A percentile compares a stretch with the other conserved stretches of the same genome.
These are phyloP conservation scores for Inonotus obliquus DNA, from an alignment of 1,284 basidiomycete genomes.

Conservation along the genomic window DNA sequence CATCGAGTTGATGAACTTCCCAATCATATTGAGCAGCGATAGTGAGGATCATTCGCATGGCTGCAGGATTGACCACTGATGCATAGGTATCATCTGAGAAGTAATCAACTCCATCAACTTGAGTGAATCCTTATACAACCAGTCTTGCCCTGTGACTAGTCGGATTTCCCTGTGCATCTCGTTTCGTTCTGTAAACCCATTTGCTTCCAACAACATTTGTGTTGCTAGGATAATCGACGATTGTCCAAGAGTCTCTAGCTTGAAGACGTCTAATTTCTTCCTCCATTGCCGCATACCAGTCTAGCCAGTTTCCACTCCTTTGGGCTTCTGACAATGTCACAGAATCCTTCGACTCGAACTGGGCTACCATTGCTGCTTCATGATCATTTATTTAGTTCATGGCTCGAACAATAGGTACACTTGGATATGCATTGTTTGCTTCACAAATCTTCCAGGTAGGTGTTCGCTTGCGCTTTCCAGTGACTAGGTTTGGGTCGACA, in stretches of 20 bases:
- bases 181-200: conserved; percentile 37
- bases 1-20: conserved; percentile 27
- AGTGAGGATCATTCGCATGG: conserved; percentile 30
- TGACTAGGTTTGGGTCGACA: no score
- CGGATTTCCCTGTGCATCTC: conserved; percentile 28
- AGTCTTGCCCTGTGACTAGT: conserved; percentile 34
- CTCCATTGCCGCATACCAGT: conserved; percentile 30
- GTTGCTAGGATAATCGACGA: conserved; percentile 23
- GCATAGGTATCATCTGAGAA: conserved; percentile 38
- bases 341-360: conserved; percentile 18
- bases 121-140: conserved; percentile 40
- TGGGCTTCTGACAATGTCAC: conserved; percentile 23
- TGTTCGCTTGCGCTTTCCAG: no score
- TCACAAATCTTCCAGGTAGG: no score
- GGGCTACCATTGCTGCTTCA: no score
- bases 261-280: conserved; percentile 26
- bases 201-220: conserved; percentile 25
- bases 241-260: conserved; percentile 25
- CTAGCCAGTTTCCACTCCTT: conserved; percentile 21
- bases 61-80: conserved; percentile 32
- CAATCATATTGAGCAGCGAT: conserved; percentile 25
- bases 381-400: no score
- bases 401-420: no score
- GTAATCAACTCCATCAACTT: conserved; percentile 38
- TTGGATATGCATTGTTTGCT: no score